Percentiles rank a stretch among this genome's conserved stretches.
Evolutionary conservation across 2,329 filamentous ascomycete genomes (phyloP).

Genomic region (Reticulascus tulasneorum): DNA sequence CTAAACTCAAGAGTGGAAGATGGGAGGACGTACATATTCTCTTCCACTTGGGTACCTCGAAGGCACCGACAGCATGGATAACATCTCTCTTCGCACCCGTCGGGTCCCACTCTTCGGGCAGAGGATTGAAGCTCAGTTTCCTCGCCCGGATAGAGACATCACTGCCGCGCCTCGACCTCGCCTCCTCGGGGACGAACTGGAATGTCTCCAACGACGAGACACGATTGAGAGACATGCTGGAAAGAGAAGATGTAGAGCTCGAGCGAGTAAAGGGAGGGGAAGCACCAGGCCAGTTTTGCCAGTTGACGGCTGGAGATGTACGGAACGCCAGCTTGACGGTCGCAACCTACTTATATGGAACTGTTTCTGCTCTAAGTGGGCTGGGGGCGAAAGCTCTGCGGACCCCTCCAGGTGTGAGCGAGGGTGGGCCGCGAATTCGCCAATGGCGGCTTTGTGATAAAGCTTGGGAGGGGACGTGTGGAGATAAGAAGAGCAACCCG

Average conservation of each 20-base stretch:
- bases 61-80: constrained; percentile 46
- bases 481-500: too few relatives aligned
- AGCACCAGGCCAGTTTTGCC: too few relatives aligned
- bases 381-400: too few relatives aligned
- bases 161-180: constrained; percentile 36
- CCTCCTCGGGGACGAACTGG: constrained; percentile 33
- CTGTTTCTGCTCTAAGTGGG: too few relatives aligned
- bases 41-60: constrained; percentile 52
- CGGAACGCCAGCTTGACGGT: background rate
- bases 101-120: constrained; percentile 49
- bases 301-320: background rate
- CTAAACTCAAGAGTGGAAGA: background rate
- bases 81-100: constrained; percentile 33
- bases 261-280: background rate
- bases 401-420: too few relatives aligned
- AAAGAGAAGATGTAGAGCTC: background rate
- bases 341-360: too few relatives aligned
- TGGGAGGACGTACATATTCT: constrained; percentile 39
- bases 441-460: constrained; percentile 1
- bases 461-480: too few relatives aligned
- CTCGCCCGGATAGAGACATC: constrained; percentile 44
- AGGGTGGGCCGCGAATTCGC: background rate
- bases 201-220: constrained; percentile 52
- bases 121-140: constrained; percentile 51
- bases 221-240: constrained; percentile 48